phyloP scores from a whole-genome alignment of 2,329 filamentous ascomycete genomes.

The Zymoseptoria brevis region DNA sequence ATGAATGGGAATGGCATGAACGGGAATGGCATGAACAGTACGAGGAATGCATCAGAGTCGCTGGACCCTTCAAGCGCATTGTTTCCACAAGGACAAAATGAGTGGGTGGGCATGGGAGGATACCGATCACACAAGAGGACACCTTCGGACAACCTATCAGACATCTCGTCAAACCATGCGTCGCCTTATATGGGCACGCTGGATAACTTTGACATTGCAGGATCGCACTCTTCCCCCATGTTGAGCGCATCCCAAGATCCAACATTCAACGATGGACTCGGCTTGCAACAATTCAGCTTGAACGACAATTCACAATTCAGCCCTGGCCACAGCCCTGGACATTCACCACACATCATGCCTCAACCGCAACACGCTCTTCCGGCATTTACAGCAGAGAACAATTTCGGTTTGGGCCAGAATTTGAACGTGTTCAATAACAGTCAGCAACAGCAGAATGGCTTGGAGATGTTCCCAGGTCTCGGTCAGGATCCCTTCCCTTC shows the following conservation, averaged over 20 bases:
- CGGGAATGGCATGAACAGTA: slow-evolving; percentile 49
- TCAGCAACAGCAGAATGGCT: slow-evolving; percentile 36
- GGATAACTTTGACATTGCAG: slow-evolving; percentile 67
- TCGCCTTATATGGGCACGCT: slow-evolving; percentile 74
- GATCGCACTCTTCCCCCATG: slow-evolving; percentile 69
- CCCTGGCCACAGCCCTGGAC: slow-evolving; percentile 48
- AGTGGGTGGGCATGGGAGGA: slow-evolving; percentile 51
- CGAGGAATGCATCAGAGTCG: slow-evolving; percentile 48
- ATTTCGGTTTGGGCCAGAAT: slow-evolving; percentile 40
- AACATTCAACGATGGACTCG: slow-evolving; percentile 69
- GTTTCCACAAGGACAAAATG: slow-evolving; percentile 46
- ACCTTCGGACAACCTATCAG: slow-evolving; percentile 79
- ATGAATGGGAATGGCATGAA: background rate
- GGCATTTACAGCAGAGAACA: slow-evolving; percentile 37
- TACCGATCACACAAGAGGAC: slow-evolving; percentile 78
- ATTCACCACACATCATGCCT: slow-evolving; percentile 57
- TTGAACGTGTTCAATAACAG: slow-evolving; percentile 41
- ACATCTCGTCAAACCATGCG: slow-evolving; percentile 69
- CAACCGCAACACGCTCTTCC: slow-evolving; percentile 55
- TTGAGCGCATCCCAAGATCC: slow-evolving; percentile 64
- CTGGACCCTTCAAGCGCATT: slow-evolving; percentile 54
- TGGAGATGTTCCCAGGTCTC: slow-evolving; percentile 45
- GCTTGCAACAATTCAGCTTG: slow-evolving; percentile 72
- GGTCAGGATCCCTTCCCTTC: slow-evolving; percentile 43
- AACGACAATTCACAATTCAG: slow-evolving; percentile 49